Percentiles rank a stretch among this genome's conserved stretches.
These are phyloP conservation scores for Daldinia caldariorum DNA, from an alignment of 495 filamentous ascomycete species.

Conservation along the genomic window DNA sequence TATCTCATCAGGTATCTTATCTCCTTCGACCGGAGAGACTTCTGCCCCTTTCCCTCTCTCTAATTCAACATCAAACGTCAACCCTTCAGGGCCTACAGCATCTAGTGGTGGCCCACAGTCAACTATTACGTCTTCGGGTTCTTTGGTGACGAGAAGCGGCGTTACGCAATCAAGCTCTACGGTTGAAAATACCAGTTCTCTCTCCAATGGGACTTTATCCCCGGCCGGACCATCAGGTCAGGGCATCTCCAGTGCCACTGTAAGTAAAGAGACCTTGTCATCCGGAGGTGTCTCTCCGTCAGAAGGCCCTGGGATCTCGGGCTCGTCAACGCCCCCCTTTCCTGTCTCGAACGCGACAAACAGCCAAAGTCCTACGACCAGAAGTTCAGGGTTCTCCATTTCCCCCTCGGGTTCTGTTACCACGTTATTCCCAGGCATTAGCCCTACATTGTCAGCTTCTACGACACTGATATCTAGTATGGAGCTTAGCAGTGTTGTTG, in stretches of 20 bases:
- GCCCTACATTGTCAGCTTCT: constrained; percentile 23
- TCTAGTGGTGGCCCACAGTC: constrained; percentile 14
- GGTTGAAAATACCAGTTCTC: background rate
- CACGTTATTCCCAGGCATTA: constrained; percentile 19
- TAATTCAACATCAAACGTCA: constrained; percentile 22
- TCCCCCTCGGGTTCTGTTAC: constrained; percentile 21
- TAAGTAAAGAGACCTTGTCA: background rate
- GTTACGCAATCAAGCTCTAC: constrained; percentile 10
- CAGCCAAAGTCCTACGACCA: constrained; percentile 7
- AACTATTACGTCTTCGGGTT: background rate
- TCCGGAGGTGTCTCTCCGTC: constrained; percentile 2
- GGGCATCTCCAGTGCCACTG: constrained; percentile 4
- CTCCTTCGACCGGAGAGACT: constrained; percentile 10
- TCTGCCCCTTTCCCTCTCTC: constrained; percentile 18
- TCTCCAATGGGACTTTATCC: constrained; percentile 9
- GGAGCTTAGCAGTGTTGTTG: constrained; percentile 30
- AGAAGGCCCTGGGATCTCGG: background rate
- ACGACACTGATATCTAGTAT: constrained; percentile 29
- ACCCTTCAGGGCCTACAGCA: constrained; percentile 15
- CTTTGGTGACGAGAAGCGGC: constrained; percentile 5
- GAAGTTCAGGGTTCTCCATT: constrained; percentile 12
- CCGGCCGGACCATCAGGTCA: constrained; percentile 17
- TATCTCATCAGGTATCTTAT: constrained; percentile 10
- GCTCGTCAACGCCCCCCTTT: constrained; percentile 19
- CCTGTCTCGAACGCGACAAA: constrained; percentile 28